Percentiles rank a stretch among this genome's conserved stretches.
phyloP scores from a whole-genome alignment of 805 yeast genomes.

The Ogataea neopini region DNA sequence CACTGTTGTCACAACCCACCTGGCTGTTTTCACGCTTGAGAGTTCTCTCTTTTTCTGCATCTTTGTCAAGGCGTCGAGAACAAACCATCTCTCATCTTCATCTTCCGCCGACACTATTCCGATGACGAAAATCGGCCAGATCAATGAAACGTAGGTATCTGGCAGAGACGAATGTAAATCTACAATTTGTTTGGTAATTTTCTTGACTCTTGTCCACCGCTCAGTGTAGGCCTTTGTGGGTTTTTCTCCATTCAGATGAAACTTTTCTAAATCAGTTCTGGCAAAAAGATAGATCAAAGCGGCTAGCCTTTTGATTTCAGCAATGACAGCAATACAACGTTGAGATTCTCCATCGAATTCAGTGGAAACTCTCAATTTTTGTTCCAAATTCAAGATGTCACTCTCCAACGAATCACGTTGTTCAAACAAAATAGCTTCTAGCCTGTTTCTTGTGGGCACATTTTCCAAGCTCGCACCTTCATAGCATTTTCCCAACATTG shows the following conservation, averaged over 20 bases:
- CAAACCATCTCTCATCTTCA: slow-evolving; percentile 43
- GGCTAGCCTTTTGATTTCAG: slow-evolving; percentile 41
- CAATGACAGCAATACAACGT: slow-evolving; percentile 31
- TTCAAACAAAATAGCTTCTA: slow-evolving; percentile 22
- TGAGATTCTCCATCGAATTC: slow-evolving; percentile 21
- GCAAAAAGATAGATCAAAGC: slow-evolving; percentile 39
- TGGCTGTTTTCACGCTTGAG: slow-evolving; percentile 40
- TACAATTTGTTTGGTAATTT: slow-evolving; percentile 27
- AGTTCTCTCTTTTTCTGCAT: slow-evolving; percentile 41
- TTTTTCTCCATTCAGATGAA: slow-evolving; percentile 19
- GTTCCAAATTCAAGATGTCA: slow-evolving; percentile 29
- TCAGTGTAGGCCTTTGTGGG: slow-evolving; percentile 6
- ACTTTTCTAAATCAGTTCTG: slow-evolving; percentile 34
- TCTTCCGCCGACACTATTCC: slow-evolving; percentile 39
- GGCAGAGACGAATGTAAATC: slow-evolving; percentile 29
- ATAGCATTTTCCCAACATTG: slow-evolving; percentile 39
- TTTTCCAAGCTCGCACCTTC: slow-evolving; percentile 36
- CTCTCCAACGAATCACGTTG: slow-evolving; percentile 33
- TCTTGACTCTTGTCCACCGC: slow-evolving; percentile 18
- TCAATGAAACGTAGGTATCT: slow-evolving; percentile 36
- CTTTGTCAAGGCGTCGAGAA: slow-evolving; percentile 34
- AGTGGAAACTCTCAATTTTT: slow-evolving; percentile 22
- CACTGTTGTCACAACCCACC: slow-evolving; percentile 36
- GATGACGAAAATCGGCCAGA: slow-evolving; percentile 44
- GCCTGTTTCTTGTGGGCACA: slow-evolving; percentile 8